phyloP scores from a whole-genome alignment of 495 filamentous ascomycete species.

The Talaromyces wortmannii region DNA sequence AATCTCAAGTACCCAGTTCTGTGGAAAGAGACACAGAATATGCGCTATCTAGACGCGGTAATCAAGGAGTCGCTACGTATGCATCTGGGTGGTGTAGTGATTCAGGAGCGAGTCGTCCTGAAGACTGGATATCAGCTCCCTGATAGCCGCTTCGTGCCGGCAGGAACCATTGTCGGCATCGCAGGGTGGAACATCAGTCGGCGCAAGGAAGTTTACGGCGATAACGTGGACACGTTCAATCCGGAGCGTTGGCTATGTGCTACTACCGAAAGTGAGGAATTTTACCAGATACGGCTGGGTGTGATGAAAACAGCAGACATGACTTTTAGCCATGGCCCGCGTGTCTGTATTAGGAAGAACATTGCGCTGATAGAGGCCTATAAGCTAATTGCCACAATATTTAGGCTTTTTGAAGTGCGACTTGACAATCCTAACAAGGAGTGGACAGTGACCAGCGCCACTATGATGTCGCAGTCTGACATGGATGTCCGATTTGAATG shows the following conservation, averaged over 20 bases:
- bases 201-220: slow-evolving; percentile 46
- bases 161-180: slow-evolving; percentile 53
- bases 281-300: slow-evolving; percentile 10
- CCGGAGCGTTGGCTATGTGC: slow-evolving; percentile 51
- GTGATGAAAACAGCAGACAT: slow-evolving; percentile 25
- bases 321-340: slow-evolving; percentile 53
- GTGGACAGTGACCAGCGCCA: too few species aligned
- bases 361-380: slow-evolving; percentile 68
- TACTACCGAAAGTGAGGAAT: slow-evolving; percentile 16
- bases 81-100: slow-evolving; percentile 53
- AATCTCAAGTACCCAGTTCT: neutral
- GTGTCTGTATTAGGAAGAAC: slow-evolving; percentile 63
- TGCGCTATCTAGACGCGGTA: slow-evolving; percentile 59
- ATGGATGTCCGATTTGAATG: too few species aligned
- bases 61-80: slow-evolving; percentile 64
- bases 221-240: slow-evolving; percentile 40
- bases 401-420: slow-evolving; percentile 58
- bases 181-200: slow-evolving; percentile 52
- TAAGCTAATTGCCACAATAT: slow-evolving; percentile 66
- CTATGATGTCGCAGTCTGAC: too few species aligned
- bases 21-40: slow-evolving; percentile 11
- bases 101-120: slow-evolving; percentile 60
- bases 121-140: slow-evolving; percentile 41
- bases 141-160: slow-evolving; percentile 39
- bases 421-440: too few species aligned